Percentiles rank a stretch among this genome's conserved stretches.
phyloP scores from a whole-genome alignment of 352 stramenopile genomes.

The Phytophthora cajani region DNA sequence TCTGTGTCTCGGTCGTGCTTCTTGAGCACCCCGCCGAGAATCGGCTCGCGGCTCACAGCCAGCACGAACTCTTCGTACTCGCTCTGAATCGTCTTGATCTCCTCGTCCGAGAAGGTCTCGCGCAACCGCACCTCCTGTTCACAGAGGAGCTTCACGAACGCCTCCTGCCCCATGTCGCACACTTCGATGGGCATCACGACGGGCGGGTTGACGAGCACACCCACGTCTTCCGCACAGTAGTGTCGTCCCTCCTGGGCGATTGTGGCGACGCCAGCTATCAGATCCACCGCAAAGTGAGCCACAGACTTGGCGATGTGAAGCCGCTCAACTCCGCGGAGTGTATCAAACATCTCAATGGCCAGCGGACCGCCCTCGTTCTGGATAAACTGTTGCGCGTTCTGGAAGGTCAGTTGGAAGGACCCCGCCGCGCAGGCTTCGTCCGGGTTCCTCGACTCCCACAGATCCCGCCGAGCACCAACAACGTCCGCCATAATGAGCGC shows the following conservation, averaged over 20 bases:
- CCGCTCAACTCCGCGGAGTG: slow-evolving; percentile 51
- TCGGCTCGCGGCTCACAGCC: slow-evolving; percentile 53
- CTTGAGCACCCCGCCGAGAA: slow-evolving; percentile 59
- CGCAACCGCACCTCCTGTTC: slow-evolving; percentile 50
- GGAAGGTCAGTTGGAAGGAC: slow-evolving; percentile 59
- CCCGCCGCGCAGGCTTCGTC: slow-evolving; percentile 46
- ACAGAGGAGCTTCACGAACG: slow-evolving; percentile 48
- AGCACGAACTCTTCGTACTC: slow-evolving; percentile 61
- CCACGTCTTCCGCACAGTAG: slow-evolving; percentile 48
- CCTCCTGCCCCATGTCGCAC: slow-evolving; percentile 62
- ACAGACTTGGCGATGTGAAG: slow-evolving; percentile 57
- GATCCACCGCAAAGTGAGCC: slow-evolving; percentile 51
- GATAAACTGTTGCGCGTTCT: slow-evolving; percentile 69
- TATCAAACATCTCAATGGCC: slow-evolving; percentile 67
- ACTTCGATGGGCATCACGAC: slow-evolving; percentile 56
- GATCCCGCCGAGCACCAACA: slow-evolving; percentile 50
- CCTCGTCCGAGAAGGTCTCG: slow-evolving; percentile 50
- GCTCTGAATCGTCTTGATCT: slow-evolving; percentile 50
- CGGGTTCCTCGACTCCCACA: slow-evolving; percentile 43
- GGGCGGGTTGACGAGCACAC: slow-evolving; percentile 52
- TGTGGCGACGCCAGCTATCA: slow-evolving; percentile 47
- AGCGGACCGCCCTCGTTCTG: slow-evolving; percentile 61
- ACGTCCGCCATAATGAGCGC: slow-evolving; percentile 61
- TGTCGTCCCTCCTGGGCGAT: slow-evolving; percentile 59
- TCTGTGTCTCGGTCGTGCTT: slow-evolving; percentile 68